These are phyloP conservation scores for Meyerozyma smithsonii DNA, from an alignment of 1,139 yeast genomes.

Conservation along the genomic window DNA sequence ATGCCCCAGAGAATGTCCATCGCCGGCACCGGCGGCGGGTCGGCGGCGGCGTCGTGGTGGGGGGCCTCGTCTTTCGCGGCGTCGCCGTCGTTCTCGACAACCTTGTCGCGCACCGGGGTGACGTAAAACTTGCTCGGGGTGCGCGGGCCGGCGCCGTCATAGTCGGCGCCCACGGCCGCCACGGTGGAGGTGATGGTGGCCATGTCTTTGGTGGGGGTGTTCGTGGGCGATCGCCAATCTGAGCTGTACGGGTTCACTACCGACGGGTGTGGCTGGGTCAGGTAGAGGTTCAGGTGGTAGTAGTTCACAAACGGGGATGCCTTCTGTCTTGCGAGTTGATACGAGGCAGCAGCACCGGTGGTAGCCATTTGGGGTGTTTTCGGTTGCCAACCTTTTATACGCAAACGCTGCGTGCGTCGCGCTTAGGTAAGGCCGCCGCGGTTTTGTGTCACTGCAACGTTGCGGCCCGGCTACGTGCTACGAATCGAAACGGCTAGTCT, in stretches of 20 bases:
- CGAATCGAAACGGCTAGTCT: no score
- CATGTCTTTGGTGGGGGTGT: conserved; percentile 1
- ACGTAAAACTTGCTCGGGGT: background rate
- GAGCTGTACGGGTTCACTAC: background rate
- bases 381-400: conserved; percentile 1
- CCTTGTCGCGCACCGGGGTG: conserved; percentile 1
- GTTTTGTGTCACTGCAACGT: conserved; percentile 3
- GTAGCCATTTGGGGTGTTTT: background rate
- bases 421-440: background rate
- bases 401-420: background rate
- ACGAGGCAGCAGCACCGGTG: background rate
- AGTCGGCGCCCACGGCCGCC: background rate
- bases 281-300: background rate
- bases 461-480: background rate
- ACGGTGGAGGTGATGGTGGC: background rate
- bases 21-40: background rate
- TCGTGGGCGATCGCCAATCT: conserved; percentile 1
- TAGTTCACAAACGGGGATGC: conserved; percentile 1
- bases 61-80: background rate
- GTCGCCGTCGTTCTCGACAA: background rate
- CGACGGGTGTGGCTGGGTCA: background rate
- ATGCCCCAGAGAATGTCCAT: conserved; percentile 48
- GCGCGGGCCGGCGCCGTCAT: background rate
- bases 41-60: background rate
- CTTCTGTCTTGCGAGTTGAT: background rate